Evolutionary conservation across 139 green algal genomes (phyloP).

Genomic region (Chlamydomonas urium): DNA sequence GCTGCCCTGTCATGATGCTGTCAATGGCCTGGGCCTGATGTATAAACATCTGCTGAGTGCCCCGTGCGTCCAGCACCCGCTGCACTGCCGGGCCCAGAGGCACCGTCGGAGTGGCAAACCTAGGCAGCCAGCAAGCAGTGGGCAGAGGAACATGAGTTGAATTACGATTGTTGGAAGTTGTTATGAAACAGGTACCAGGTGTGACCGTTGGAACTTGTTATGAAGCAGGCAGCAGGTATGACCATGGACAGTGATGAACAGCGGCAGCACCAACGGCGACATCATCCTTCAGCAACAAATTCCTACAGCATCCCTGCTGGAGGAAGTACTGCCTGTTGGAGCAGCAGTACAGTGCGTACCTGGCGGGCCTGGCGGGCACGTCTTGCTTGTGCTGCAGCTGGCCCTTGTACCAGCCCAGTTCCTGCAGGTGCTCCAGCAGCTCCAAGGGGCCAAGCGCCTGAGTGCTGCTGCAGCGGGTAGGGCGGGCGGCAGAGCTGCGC

Average conservation of each 20-base stretch:
- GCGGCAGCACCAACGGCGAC: too few relatives aligned
- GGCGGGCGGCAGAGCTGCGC: too few relatives aligned
- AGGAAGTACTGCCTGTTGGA: too few relatives aligned
- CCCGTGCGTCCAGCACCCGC: constrained; percentile 34
- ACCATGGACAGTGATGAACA: too few relatives aligned
- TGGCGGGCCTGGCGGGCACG: background rate
- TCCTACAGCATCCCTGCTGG: too few relatives aligned
- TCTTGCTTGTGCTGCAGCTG: constrained; percentile 35
- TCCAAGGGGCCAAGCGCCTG: constrained; percentile 24
- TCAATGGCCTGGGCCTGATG: constrained; percentile 51
- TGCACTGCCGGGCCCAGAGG: constrained; percentile 37
- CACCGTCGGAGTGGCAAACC: background rate
- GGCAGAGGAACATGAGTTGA: too few relatives aligned
- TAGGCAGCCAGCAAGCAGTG: background rate
- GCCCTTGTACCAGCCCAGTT: constrained; percentile 53
- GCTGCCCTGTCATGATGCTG: constrained; percentile 35
- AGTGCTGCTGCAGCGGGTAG: constrained; percentile 12
- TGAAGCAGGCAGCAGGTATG: too few relatives aligned
- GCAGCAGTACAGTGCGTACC: background rate
- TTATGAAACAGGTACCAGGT: too few relatives aligned
- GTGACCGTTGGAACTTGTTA: too few relatives aligned
- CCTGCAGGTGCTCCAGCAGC: constrained; percentile 63
- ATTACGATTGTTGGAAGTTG: too few relatives aligned
- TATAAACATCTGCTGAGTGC: background rate
- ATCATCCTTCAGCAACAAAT: too few relatives aligned